Conservation (phyloP, 495 filamentous ascomycete genomes). For the Hyaloscypha hepaticicola region DNA sequence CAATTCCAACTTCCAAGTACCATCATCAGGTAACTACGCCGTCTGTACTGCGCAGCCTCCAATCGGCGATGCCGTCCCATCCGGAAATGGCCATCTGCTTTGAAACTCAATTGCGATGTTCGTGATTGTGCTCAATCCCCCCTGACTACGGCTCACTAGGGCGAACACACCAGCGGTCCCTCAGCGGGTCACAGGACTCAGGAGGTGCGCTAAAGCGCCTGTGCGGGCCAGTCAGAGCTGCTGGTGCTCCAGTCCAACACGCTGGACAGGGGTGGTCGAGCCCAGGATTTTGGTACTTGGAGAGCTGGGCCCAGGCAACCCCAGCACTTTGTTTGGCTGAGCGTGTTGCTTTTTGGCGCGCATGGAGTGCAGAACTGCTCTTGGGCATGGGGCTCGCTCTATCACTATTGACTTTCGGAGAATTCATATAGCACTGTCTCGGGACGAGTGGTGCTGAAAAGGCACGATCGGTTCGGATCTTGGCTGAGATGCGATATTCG, state of each 20-base stretch:
- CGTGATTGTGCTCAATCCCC: not conserved
- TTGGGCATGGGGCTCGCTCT: not conserved
- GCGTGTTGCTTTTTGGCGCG: not conserved
- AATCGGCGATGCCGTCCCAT: not conserved
- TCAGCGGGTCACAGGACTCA: conserved; percentile 4
- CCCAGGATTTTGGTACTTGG: conserved; percentile 2
- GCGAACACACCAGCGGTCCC: not conserved
- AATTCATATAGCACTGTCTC: not conserved
- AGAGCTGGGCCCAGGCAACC: not conserved
- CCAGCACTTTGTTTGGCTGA: not conserved
- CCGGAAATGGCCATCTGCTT: not conserved
- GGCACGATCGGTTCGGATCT: not conserved
- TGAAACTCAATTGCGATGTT: not conserved
- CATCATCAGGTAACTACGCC: not conserved
- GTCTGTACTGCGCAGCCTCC: not conserved
- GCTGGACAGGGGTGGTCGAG: not conserved
- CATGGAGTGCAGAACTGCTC: not conserved
- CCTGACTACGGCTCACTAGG: not conserved
- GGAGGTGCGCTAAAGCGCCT: not conserved
- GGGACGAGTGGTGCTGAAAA: not conserved
- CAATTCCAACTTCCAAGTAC: no score
- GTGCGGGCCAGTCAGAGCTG: not conserved
- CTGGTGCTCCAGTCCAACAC: not conserved
- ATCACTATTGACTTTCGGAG: not conserved
- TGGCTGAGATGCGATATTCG: not conserved